Evolutionary conservation across 2,329 filamentous ascomycete species (phyloP).

Genomic region (Graphium sp.): DNA sequence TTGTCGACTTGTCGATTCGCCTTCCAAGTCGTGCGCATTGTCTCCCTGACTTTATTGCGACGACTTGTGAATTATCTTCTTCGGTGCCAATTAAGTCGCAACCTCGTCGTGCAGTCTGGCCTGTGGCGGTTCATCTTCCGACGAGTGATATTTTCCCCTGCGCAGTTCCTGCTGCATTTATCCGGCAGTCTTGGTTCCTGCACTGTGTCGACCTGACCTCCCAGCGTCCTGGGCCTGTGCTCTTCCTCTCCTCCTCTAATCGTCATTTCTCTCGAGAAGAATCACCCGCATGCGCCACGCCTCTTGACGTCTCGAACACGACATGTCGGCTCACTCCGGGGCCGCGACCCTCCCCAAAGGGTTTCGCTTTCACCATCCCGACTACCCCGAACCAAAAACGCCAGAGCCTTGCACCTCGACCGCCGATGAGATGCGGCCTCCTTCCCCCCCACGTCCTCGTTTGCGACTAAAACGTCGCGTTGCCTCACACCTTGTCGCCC

Average conservation of each 20-base stretch:
- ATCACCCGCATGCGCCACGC: constrained; percentile 1
- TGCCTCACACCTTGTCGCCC: constrained; percentile 33
- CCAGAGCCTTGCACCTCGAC: constrained; percentile 28
- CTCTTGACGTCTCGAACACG: constrained; percentile 3
- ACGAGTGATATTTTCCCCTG: no score
- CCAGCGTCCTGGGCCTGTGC: not conserved
- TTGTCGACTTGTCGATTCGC: no score
- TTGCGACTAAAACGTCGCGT: constrained; percentile 38
- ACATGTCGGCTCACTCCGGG: constrained; percentile 28
- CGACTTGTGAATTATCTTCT: no score
- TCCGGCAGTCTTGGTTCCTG: not conserved
- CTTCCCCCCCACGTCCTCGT: constrained; percentile 33
- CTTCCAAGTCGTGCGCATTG: no score
- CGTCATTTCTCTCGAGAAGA: not conserved
- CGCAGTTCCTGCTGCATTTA: no score
- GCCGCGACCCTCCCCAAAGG: constrained; percentile 25
- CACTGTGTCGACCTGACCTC: not conserved
- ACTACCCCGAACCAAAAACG: constrained; percentile 25
- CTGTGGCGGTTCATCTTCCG: no score
- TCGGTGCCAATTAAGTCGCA: no score
- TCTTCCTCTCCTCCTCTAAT: not conserved
- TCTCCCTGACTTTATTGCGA: no score
- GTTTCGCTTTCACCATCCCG: constrained; percentile 17
- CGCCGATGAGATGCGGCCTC: constrained; percentile 17
- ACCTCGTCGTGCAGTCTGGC: no score